Evolutionary conservation across 148 eudicot genomes (phyloP), one percentile per base, ranked within the genome.

Genomic region (Polygonum aviculare): DNA sequence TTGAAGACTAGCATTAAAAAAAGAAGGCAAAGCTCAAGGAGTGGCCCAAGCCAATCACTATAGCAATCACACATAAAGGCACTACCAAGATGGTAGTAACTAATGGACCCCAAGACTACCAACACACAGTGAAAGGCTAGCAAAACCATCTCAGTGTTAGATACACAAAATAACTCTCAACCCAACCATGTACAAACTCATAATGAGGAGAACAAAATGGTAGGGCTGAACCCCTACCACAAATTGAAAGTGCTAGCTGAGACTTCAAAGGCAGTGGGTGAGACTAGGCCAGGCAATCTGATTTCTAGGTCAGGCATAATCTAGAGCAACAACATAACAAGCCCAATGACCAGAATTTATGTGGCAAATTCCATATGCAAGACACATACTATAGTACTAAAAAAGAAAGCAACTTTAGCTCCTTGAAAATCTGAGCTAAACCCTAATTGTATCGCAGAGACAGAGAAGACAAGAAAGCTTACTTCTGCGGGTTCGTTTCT

Each of bases 401-500:
- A 57, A 15, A 62, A 62, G 67, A 26, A 1, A 26, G 33, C 15
- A 26, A 62, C 38, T 62, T 26, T 4, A n/a, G n/a, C 36, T 62
- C 38, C 69, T 38, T 4, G 4, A 62, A 62, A 11, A 22, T 9
- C 9, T 1, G 1, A 62, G 69, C 69, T 8, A 62, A 62, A 62
- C 69, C 69, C 69, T 62, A 62, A 16, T 3, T 62, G n/a, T 19
- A 45, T 15, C 21, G 19, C 69, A 62, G 67, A 16, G 1, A 35
- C 52, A 49, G 77, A 48, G 72, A 6, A 6, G 44, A 2, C 15
- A 70, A 19, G n/a, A 11, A n/a, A 69, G 41, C 86, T 62, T 89
- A 93, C 98, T 90, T 86, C 93, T 79, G 69, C 92, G 91, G 73
- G 96, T 93, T 44, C 96, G 84, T 81, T 93, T 93, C 86, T 93